Conservation (phyloP, 2,329 filamentous ascomycete genomes). For the Atkinsonella texensis region DNA sequence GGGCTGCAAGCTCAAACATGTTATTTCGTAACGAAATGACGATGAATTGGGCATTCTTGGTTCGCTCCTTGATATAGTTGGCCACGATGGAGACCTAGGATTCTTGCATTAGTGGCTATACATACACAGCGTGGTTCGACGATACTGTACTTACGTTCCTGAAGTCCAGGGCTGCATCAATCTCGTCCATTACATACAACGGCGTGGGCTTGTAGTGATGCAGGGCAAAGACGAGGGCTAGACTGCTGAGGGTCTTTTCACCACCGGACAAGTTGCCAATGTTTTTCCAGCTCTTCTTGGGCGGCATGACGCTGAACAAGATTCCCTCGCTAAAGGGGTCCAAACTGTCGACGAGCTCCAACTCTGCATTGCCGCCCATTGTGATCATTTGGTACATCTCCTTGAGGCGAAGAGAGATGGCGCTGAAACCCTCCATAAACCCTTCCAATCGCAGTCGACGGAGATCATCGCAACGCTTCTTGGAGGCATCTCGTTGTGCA, state of each 20-base stretch:
- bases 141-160: slow-evolving; percentile 63
- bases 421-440: slow-evolving; percentile 96
- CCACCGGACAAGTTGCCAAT: slow-evolving; percentile 92
- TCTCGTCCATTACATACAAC: slow-evolving; percentile 98
- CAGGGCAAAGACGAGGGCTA: slow-evolving; percentile 93
- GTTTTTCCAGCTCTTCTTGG: slow-evolving; percentile 99
- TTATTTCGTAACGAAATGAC: slow-evolving; percentile 97
- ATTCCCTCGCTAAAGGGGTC: slow-evolving; percentile 98
- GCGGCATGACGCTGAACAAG: slow-evolving; percentile 95
- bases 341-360: slow-evolving; percentile 90
- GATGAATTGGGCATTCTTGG: slow-evolving; percentile 98
- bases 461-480: slow-evolving; percentile 86
- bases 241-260: slow-evolving; percentile 87
- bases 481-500: slow-evolving; percentile 67
- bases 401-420: slow-evolving; percentile 87
- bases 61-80: slow-evolving; percentile 97
- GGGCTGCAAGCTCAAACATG: slow-evolving; percentile 97
- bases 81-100: slow-evolving; percentile 85
- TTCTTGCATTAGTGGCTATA: background rate
- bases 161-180: slow-evolving; percentile 95
- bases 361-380: slow-evolving; percentile 95
- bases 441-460: slow-evolving; percentile 82
- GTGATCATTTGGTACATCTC: slow-evolving; percentile 99
- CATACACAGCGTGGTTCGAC: background rate
- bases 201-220: slow-evolving; percentile 98